phyloP scores from a whole-genome alignment of 106 monocot species.

The Acorus gramineus region DNA sequence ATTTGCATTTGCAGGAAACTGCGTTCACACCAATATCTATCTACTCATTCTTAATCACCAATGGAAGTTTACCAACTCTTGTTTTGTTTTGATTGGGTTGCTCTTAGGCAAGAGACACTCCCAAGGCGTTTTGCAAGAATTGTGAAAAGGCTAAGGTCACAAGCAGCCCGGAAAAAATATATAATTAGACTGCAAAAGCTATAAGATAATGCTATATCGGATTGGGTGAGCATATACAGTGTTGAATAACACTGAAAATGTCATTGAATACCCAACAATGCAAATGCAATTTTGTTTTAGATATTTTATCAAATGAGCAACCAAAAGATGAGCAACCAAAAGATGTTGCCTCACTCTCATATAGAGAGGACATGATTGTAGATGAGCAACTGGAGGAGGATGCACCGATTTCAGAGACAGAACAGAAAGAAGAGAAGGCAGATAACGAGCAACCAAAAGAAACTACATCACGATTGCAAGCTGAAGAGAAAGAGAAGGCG shows the following conservation, averaged over 20 bases:
- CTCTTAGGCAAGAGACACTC: slow-evolving; percentile 46
- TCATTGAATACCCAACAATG: too few relatives aligned
- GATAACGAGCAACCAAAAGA: slow-evolving; percentile 2
- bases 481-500: slow-evolving; percentile 1
- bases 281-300: too few relatives aligned
- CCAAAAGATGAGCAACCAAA: slow-evolving; percentile 4
- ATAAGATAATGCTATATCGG: too few relatives aligned
- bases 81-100: neutral
- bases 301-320: too few relatives aligned
- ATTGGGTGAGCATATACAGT: too few relatives aligned
- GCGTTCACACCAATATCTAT: neutral
- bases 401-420: neutral
- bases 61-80: neutral
- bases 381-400: neutral
- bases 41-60: neutral
- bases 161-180: too few relatives aligned
- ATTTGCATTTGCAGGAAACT: too few relatives aligned
- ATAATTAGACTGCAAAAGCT: too few relatives aligned
- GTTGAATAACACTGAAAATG: too few relatives aligned
- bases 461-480: neutral
- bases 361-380: neutral
- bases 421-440: neutral
- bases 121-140: slow-evolving; percentile 52
- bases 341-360: neutral
- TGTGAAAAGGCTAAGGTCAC: slow-evolving; percentile 46